Conservation (phyloP, 306 rosid species). For the Cucumis melo region DNA sequence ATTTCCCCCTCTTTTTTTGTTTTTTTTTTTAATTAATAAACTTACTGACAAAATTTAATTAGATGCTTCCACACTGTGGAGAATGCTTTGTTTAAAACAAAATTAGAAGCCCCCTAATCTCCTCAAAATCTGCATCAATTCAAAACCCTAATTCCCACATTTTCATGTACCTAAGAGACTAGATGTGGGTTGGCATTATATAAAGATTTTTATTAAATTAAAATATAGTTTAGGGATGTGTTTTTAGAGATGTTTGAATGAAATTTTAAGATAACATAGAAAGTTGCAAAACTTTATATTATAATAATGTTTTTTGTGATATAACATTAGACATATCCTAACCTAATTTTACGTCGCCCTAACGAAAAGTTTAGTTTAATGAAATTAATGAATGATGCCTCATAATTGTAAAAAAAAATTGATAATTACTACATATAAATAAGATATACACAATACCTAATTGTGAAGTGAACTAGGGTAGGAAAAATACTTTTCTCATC, state of each 20-base stretch:
- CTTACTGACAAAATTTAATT: conserved; percentile 15
- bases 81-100: conserved; percentile 12
- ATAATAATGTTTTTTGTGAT: background rate
- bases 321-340: background rate
- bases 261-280: background rate
- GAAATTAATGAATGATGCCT: too few relatives aligned
- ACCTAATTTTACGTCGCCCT: background rate
- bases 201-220: background rate
- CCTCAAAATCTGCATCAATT: conserved; percentile 17
- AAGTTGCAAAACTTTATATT: background rate
- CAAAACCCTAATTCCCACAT: conserved; percentile 18
- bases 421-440: too few relatives aligned
- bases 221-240: background rate
- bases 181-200: background rate
- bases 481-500: too few relatives aligned
- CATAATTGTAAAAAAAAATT: too few relatives aligned
- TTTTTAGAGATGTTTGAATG: background rate
- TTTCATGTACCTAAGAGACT: conserved; percentile 11
- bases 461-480: too few relatives aligned
- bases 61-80: conserved; percentile 42
- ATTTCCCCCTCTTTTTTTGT: too few relatives aligned
- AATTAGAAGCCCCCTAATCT: background rate
- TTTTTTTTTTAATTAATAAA: too few relatives aligned
- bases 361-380: too few relatives aligned
- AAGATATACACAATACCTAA: too few relatives aligned